A percentile compares a stretch with the other conserved stretches of the same genome.
These are phyloP conservation scores for Hygrocybe punicea DNA, from an alignment of 768 basidiomycete genomes.

Conservation along the genomic window DNA sequence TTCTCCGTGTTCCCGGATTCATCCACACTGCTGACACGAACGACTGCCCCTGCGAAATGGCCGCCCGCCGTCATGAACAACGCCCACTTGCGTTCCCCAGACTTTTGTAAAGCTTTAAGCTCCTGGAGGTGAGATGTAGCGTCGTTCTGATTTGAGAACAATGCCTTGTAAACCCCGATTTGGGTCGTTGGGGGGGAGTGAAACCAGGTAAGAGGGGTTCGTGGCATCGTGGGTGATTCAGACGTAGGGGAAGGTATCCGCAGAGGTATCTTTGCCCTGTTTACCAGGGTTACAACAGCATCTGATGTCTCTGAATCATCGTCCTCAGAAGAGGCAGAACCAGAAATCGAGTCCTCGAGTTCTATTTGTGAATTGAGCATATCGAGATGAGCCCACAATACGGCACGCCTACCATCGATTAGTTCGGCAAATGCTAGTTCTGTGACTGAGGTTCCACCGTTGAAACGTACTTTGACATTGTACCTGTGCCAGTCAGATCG, in stretches of 20 bases:
- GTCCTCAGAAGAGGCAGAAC: conserved; percentile 71
- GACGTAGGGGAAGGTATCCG: conserved; percentile 48
- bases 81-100: conserved; percentile 70
- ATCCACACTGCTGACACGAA: conserved; percentile 57
- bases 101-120: conserved; percentile 61
- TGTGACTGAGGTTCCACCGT: conserved; percentile 58
- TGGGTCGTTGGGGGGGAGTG: conserved; percentile 85
- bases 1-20: conserved; percentile 47
- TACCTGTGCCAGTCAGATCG: conserved; percentile 98
- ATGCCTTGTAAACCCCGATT: conserved; percentile 77
- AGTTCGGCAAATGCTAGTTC: conserved; percentile 73
- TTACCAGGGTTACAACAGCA: conserved; percentile 64
- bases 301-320: conserved; percentile 56
- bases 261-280: conserved; percentile 49
- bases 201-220: conserved; percentile 86
- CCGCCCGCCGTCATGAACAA: conserved; percentile 97
- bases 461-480: conserved; percentile 82
- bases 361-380: conserved; percentile 36
- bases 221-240: conserved; percentile 27
- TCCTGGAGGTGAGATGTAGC: conserved; percentile 53
- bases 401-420: conserved; percentile 64
- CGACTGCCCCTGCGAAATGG: conserved; percentile 93
- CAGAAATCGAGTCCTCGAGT: conserved; percentile 86
- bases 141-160: conserved; percentile 57
- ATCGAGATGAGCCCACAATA: not conserved